Conservation (phyloP, 2,329 filamentous ascomycete genomes). For the Plenodomus tracheiphilus region DNA sequence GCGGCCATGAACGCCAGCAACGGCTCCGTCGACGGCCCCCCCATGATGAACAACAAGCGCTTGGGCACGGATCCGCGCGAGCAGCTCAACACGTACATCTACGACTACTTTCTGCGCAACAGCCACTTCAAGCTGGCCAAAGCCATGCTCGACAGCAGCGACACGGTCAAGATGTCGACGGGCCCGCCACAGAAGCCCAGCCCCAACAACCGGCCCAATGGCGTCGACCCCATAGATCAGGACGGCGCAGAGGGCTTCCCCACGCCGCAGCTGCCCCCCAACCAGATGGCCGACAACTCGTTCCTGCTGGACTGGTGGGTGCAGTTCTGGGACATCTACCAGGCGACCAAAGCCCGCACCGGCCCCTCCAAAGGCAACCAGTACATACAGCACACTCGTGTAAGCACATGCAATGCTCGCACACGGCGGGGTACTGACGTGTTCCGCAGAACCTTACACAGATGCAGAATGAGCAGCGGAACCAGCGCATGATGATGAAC, state of each 20-base stretch:
- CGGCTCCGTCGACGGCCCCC: slow-evolving; percentile 66
- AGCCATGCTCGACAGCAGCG: slow-evolving; percentile 51
- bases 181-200: slow-evolving; percentile 62
- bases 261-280: slow-evolving; percentile 65
- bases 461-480: slow-evolving; percentile 64
- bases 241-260: slow-evolving; percentile 86
- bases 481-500: slow-evolving; percentile 75
- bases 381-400: slow-evolving; percentile 83
- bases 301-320: slow-evolving; percentile 99
- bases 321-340: slow-evolving; percentile 95
- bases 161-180: slow-evolving; percentile 60
- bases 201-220: slow-evolving; percentile 68
- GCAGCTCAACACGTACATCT: slow-evolving; percentile 82
- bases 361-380: slow-evolving; percentile 54
- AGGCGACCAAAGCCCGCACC: slow-evolving; percentile 69
- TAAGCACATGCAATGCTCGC: slow-evolving; percentile 50
- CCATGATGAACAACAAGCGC: slow-evolving; percentile 60
- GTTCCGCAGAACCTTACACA: slow-evolving; percentile 65
- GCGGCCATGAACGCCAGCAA: slow-evolving; percentile 64
- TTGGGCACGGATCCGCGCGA: slow-evolving; percentile 47
- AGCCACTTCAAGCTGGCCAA: slow-evolving; percentile 83
- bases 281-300: slow-evolving; percentile 68
- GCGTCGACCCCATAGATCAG: slow-evolving; percentile 75
- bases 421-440: slow-evolving; percentile 16
- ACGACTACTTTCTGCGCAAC: slow-evolving; percentile 87